A percentile compares a stretch with the other conserved stretches of the same genome.
These are phyloP conservation scores for Leucoagaricus sp. DNA, from an alignment of 1,284 basidiomycete species.

Conservation along the genomic window DNA sequence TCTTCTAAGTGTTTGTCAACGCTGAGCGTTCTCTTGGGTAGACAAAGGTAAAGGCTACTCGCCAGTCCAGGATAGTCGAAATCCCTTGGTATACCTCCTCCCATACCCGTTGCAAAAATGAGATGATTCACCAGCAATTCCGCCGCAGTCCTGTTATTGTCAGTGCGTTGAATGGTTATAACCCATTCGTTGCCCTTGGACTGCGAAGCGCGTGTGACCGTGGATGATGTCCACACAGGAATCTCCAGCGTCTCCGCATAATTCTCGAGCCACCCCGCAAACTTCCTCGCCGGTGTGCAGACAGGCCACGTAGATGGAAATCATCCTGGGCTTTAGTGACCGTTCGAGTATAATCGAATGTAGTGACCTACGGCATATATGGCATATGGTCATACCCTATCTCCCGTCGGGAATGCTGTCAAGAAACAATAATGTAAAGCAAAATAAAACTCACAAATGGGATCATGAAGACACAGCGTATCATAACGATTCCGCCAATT, in stretches of 20 bases:
- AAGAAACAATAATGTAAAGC: background rate
- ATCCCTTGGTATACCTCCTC: conserved; percentile 16
- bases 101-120: conserved; percentile 53
- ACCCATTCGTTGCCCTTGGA: conserved; percentile 48
- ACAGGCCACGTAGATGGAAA: conserved; percentile 59
- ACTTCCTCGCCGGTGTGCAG: conserved; percentile 59
- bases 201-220: conserved; percentile 53
- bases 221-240: conserved; percentile 55
- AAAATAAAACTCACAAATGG: conserved; percentile 38
- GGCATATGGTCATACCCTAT: conserved; percentile 60
- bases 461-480: conserved; percentile 60
- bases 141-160: conserved; percentile 43
- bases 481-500: conserved; percentile 63
- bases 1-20: conserved; percentile 34
- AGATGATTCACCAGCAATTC: conserved; percentile 59
- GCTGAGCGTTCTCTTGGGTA: background rate
- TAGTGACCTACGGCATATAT: conserved; percentile 48
- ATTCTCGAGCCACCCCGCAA: conserved; percentile 69
- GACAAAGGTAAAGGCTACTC: conserved; percentile 1
- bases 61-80: conserved; percentile 29
- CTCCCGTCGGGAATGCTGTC: background rate
- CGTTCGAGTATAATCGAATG: background rate
- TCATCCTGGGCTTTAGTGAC: background rate
- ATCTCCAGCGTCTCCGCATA: conserved; percentile 68
- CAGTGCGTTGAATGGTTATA: conserved; percentile 44